Percentiles rank a stretch among this genome's conserved stretches.
Conservation (phyloP, 495 filamentous ascomycete species). For the Bacidia gigantensis region DNA sequence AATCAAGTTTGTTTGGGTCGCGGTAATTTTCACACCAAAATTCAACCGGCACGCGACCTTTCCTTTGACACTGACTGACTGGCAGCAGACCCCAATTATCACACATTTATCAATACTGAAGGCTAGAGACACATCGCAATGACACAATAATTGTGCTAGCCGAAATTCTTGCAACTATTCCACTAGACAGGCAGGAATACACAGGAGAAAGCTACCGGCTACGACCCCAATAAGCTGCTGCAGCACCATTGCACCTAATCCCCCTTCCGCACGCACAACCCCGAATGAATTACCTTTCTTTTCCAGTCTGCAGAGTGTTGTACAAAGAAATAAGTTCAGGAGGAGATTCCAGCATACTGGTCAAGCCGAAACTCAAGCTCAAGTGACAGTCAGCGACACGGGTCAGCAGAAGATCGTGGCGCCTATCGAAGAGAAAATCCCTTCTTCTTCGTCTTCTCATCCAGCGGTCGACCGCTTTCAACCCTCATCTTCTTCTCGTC, state of each 20-base stretch:
- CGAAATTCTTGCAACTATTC: background rate
- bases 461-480: slow-evolving; percentile 86
- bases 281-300: slow-evolving; percentile 6
- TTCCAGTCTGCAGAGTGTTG: slow-evolving; percentile 15
- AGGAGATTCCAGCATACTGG: background rate
- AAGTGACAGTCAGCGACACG: background rate
- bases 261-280: background rate
- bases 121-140: no score
- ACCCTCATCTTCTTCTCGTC: slow-evolving; percentile 93
- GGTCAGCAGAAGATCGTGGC: background rate
- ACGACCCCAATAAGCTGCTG: background rate
- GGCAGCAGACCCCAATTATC: no score
- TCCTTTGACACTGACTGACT: background rate
- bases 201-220: slow-evolving; percentile 4
- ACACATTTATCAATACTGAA: no score
- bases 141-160: no score
- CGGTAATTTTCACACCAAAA: background rate
- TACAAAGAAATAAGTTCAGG: background rate
- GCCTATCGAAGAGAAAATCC: slow-evolving; percentile 91
- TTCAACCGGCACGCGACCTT: background rate
- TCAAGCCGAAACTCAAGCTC: background rate
- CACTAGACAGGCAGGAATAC: background rate
- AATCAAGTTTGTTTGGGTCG: background rate
- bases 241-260: background rate
- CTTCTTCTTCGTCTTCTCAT: slow-evolving; percentile 90